Percentiles rank a stretch among this genome's conserved stretches.
Conservation (phyloP, 2,329 filamentous ascomycete species). For the Leptoxyphium fumago region DNA sequence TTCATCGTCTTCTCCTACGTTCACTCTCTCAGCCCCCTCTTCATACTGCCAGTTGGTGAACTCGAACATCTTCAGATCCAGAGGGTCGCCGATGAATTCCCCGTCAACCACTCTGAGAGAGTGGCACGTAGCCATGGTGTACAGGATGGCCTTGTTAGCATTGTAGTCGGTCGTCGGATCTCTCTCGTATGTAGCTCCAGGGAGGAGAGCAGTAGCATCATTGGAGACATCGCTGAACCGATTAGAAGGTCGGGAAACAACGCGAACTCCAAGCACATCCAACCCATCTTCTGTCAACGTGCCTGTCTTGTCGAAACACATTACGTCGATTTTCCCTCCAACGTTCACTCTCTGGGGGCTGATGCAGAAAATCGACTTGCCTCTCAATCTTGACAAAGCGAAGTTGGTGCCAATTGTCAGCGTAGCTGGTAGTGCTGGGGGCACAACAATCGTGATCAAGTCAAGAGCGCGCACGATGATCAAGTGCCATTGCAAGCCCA, state of each 20-base stretch:
- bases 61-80: slow-evolving; percentile 97
- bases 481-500: slow-evolving; percentile 72
- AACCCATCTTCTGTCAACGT: slow-evolving; percentile 92
- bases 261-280: slow-evolving; percentile 77
- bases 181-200: slow-evolving; percentile 38
- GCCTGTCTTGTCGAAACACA: slow-evolving; percentile 99
- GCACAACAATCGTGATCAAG: slow-evolving; percentile 93
- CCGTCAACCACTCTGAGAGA: slow-evolving; percentile 75
- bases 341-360: slow-evolving; percentile 96
- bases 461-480: slow-evolving; percentile 88
- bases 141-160: slow-evolving; percentile 57
- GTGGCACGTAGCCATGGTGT: slow-evolving; percentile 96
- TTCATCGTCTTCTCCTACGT: slow-evolving; percentile 54
- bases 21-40: slow-evolving; percentile 58
- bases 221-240: slow-evolving; percentile 65
- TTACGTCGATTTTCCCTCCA: slow-evolving; percentile 84
- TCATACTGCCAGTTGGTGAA: slow-evolving; percentile 89
- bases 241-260: slow-evolving; percentile 49
- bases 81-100: slow-evolving; percentile 80
- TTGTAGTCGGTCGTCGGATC: slow-evolving; percentile 46
- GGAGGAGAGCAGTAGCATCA: slow-evolving; percentile 45
- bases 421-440: slow-evolving; percentile 84
- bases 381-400: slow-evolving; percentile 70
- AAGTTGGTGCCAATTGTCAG: slow-evolving; percentile 95
- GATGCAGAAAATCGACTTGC: slow-evolving; percentile 90